Base-by-base conservation (phyloP, 345 rosid genomes). In the Erucastrum elatum region DNA sequence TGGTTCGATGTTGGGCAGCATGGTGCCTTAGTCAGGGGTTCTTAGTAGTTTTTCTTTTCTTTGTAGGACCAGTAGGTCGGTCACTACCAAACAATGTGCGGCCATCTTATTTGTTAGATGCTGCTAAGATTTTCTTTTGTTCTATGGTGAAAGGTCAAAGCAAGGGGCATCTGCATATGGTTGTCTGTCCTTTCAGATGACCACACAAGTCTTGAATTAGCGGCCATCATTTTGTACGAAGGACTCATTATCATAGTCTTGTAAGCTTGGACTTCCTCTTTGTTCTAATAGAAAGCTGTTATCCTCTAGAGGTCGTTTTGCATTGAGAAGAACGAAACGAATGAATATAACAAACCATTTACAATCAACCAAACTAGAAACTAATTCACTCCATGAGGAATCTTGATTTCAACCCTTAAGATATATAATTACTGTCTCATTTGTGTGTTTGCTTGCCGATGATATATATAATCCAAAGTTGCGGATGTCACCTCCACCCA, bases 241-340 rank as follows among this genome's bases (percentile, higher is more conserved):
- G 35, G 13, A 12, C 8, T 69, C 30, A 3, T 25, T 33, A 49
- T 10, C 5, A 49, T 51, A 12, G 37, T 76, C 39, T 61, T 33
- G 80, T 41, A 68, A 76, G 68, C 61, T 64, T 31, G 27, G 62
- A 60, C 3, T 8, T 46, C 63, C 68, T 46, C 29, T 31, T 62
- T 76, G 53, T 76, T 69, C 21, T 49, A 10, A 46, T 21, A 59
- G 53, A 33, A 53, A 62, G n/a, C 31, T 25, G 1, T 69, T 12
- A 33, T 8, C 41, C 35, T 46, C 3, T 62, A 31, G 29, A 35
- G 65, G 29, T 53, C 27, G 7, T 77, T 25, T 41, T 8, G 35
- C 66, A 61, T 4, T 30, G 7, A 68, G 29, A 59, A 62, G 66
- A 78, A 78, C 15, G 26, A 72, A 72, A 78, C 15, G 26, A 72